These are phyloP conservation scores for Starmerella kuoi DNA, from an alignment of 805 yeast genomes.

Conservation along the genomic window DNA sequence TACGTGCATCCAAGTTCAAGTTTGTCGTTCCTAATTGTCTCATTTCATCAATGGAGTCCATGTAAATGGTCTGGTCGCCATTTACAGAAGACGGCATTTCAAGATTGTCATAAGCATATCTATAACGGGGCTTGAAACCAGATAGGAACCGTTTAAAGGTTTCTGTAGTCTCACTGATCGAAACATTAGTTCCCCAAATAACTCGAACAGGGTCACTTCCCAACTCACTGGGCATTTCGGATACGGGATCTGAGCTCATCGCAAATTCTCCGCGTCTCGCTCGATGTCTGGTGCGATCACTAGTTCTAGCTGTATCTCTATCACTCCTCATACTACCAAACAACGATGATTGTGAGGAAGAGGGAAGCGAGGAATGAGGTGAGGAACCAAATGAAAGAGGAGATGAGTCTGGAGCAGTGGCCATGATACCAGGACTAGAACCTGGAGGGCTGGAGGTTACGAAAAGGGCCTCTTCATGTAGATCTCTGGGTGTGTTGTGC, in stretches of 20 bases:
- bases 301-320: constrained; percentile 14
- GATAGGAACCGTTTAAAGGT: constrained; percentile 71
- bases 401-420: constrained; percentile 14
- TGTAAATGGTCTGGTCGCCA: constrained; percentile 65
- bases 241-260: constrained; percentile 9
- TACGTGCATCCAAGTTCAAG: constrained; percentile 71
- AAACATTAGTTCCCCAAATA: constrained; percentile 97
- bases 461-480: constrained; percentile 9
- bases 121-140: constrained; percentile 67
- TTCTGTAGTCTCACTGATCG: constrained; percentile 75
- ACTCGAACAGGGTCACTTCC: constrained; percentile 64
- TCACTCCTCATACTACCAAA: constrained; percentile 17
- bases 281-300: constrained; percentile 3
- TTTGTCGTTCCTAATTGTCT: constrained; percentile 67
- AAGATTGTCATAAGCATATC: constrained; percentile 41
- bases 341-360: constrained; percentile 9
- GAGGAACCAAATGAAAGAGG: constrained; percentile 21
- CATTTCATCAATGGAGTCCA: constrained; percentile 61
- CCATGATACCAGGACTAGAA: constrained; percentile 6
- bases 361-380: constrained; percentile 12
- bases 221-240: constrained; percentile 4
- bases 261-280: constrained; percentile 20
- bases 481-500: background rate
- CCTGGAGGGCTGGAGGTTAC: constrained; percentile 16
- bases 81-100: constrained; percentile 20